Evolutionary conservation across 768 basidiomycete species (phyloP).

Genomic region (Rubroboletus pulcherrimus): DNA sequence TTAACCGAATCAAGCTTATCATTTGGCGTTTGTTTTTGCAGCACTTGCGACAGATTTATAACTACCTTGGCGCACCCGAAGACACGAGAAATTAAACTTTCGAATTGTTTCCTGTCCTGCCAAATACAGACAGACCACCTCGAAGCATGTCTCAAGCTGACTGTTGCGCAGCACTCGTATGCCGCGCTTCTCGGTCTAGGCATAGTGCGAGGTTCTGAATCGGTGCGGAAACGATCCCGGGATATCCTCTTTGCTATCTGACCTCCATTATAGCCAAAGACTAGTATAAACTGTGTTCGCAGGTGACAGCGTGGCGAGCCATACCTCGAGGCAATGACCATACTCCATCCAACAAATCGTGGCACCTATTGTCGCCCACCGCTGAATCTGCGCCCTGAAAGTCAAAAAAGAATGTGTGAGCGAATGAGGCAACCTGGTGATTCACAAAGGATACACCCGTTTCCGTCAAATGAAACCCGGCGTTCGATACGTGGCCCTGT

Average conservation of each 20-base stretch:
- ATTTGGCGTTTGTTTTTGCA: too few species aligned
- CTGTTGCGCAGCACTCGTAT: not conserved
- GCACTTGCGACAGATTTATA: too few species aligned
- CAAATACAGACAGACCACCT: not conserved
- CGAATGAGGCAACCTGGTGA: not conserved
- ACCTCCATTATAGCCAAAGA: too few species aligned
- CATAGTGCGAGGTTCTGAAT: not conserved
- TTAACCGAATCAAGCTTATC: too few species aligned
- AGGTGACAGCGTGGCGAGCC: not conserved
- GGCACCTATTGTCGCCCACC: not conserved
- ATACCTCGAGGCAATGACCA: too few species aligned
- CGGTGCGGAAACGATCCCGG: not conserved
- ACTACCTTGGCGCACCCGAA: not conserved
- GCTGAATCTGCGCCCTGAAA: not conserved
- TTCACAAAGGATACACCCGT: not conserved
- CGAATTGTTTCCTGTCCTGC: not conserved
- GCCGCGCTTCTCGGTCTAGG: not conserved
- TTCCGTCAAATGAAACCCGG: not conserved
- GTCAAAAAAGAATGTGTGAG: not conserved
- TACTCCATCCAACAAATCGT: not conserved
- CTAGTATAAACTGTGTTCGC: not conserved
- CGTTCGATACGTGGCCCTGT: not conserved
- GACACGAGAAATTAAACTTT: not conserved
- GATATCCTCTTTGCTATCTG: not conserved
- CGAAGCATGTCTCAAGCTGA: not conserved